Evolutionary conservation across 345 rosid genomes (phyloP).

Genomic region (Hirschfeldia incana): DNA sequence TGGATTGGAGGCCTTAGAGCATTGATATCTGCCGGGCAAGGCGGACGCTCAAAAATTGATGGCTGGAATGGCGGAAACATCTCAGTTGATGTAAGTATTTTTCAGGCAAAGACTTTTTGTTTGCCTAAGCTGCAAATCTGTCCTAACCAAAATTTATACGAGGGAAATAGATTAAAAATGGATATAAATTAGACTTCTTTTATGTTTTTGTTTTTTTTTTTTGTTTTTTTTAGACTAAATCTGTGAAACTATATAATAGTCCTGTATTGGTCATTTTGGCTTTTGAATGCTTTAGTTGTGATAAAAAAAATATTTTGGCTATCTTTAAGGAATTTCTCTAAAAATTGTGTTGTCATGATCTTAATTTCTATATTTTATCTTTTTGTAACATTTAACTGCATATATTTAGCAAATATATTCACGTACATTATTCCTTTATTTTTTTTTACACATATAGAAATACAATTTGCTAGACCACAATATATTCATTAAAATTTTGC

Average conservation of each 20-base stretch:
- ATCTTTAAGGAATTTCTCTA: too few species aligned
- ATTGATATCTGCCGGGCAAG: constrained; percentile 69
- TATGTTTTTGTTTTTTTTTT: too few species aligned
- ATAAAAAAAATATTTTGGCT: too few species aligned
- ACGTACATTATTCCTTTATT: background rate
- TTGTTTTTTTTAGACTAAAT: too few species aligned
- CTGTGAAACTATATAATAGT: background rate
- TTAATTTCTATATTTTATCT: too few species aligned
- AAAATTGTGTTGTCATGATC: background rate
- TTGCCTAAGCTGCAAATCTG: too few species aligned
- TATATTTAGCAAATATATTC: background rate
- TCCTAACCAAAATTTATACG: background rate
- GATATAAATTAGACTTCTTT: too few species aligned
- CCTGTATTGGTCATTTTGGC: too few species aligned
- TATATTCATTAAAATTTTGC: background rate
- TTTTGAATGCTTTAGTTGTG: too few species aligned
- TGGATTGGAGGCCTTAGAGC: constrained; percentile 88
- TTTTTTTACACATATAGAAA: background rate
- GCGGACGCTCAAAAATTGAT: constrained; percentile 95
- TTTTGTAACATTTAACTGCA: background rate
- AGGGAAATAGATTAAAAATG: background rate
- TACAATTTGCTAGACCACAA: background rate
- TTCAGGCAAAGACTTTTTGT: constrained; percentile 7
- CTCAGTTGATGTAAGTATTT: constrained; percentile 71
- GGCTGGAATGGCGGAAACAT: constrained; percentile 88